A percentile compares a stretch with the other conserved stretches of the same genome.
Conservation (phyloP, 164 flowering plant genomes). For the Nymphaea colorata region DNA sequence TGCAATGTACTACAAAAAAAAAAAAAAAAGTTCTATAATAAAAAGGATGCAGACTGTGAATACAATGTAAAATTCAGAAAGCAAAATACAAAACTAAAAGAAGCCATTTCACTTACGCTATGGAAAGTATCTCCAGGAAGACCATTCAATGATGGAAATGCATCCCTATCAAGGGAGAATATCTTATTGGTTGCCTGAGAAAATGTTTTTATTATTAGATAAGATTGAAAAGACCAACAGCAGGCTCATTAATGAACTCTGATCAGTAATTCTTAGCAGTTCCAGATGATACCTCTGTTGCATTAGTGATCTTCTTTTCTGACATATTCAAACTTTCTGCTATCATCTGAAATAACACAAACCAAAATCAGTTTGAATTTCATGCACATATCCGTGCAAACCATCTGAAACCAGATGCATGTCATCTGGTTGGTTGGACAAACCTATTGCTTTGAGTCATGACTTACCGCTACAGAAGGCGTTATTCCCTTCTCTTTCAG, state of each 20-base stretch:
- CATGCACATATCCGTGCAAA: not conserved
- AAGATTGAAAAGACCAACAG: not conserved
- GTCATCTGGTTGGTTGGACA: too few relatives aligned
- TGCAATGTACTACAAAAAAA: constrained; percentile 64
- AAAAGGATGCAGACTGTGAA: not conserved
- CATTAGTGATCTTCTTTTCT: constrained; percentile 75
- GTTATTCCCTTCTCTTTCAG: constrained; percentile 66
- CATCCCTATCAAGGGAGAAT: constrained; percentile 80
- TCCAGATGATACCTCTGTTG: constrained; percentile 58
- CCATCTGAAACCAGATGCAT: not conserved
- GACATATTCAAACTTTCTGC: constrained; percentile 84
- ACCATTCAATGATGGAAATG: constrained; percentile 79
- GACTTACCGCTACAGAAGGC: constrained; percentile 77
- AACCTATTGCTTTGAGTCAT: not conserved
- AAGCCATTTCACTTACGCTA: constrained; percentile 43
- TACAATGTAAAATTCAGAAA: too few relatives aligned
- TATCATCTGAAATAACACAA: constrained; percentile 45
- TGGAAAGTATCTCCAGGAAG: constrained; percentile 95
- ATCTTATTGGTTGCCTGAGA: constrained; percentile 71
- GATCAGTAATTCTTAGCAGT: not conserved
- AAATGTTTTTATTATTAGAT: not conserved
- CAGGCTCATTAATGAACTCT: not conserved
- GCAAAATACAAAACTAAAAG: not conserved
- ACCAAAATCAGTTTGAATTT: not conserved
- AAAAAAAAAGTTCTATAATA: constrained; percentile 4